Evolutionary conservation across 2,329 filamentous ascomycete species (phyloP).

Genomic region (Dactylonectria macrodidyma): DNA sequence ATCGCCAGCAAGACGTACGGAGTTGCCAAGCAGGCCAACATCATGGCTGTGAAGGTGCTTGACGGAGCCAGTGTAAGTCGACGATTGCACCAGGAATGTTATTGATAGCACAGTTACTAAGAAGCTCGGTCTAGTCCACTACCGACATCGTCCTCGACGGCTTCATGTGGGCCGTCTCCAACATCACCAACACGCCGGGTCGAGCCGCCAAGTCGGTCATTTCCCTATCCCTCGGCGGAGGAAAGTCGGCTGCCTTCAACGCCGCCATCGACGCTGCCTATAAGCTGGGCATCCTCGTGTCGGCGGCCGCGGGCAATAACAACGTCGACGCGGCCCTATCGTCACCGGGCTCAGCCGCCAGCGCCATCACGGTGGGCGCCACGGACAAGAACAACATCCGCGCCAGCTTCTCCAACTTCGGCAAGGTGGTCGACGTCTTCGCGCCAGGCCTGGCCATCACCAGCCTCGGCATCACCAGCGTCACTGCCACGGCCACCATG

Average conservation of each 20-base stretch:
- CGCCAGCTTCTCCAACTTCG: slow-evolving; percentile 66
- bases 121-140: slow-evolving; percentile 33
- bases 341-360: slow-evolving; percentile 64
- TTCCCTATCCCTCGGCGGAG: slow-evolving; percentile 69
- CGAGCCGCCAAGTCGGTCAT: slow-evolving; percentile 63
- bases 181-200: slow-evolving; percentile 56
- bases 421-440: slow-evolving; percentile 63
- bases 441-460: slow-evolving; percentile 64
- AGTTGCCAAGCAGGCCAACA: slow-evolving; percentile 59
- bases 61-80: slow-evolving; percentile 40
- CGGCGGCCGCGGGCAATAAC: slow-evolving; percentile 70
- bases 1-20: slow-evolving; percentile 61
- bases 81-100: neutral
- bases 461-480: slow-evolving; percentile 62
- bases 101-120: neutral
- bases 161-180: slow-evolving; percentile 58
- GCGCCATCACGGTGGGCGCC: slow-evolving; percentile 69
- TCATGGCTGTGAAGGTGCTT: slow-evolving; percentile 65
- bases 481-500: slow-evolving; percentile 60
- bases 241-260: slow-evolving; percentile 63
- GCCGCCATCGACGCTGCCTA: slow-evolving; percentile 63
- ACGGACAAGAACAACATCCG: slow-evolving; percentile 56
- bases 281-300: slow-evolving; percentile 63
- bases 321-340: slow-evolving; percentile 55
- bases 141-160: slow-evolving; percentile 50